A percentile compares a stretch with the other conserved stretches of the same genome.
Evolutionary conservation across 352 stramenopile species (phyloP).

Genomic region (Pythium sp.): DNA sequence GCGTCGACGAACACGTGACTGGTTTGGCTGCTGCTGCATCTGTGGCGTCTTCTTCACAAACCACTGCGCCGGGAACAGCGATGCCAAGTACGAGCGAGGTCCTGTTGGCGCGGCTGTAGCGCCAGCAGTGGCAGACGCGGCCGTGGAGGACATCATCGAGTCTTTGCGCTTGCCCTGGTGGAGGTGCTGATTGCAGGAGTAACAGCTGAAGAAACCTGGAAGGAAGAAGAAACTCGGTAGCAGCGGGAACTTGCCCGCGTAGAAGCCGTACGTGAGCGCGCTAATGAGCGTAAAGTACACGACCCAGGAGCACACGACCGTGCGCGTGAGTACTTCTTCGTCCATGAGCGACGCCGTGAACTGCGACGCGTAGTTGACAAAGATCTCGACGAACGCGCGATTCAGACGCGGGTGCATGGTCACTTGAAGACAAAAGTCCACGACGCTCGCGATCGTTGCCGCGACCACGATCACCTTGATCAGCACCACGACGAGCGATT

Average conservation of each 20-base stretch:
- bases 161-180: conserved; percentile 41
- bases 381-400: conserved; percentile 64
- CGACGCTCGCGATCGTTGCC: conserved; percentile 60
- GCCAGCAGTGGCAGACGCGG: conserved; percentile 10
- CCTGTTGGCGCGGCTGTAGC: background rate
- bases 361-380: conserved; percentile 62
- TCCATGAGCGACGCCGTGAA: conserved; percentile 57
- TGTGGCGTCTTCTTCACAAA: conserved; percentile 12
- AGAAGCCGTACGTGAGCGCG: conserved; percentile 56
- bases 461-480: conserved; percentile 47
- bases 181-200: conserved; percentile 32
- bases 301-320: conserved; percentile 49
- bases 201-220: conserved; percentile 22
- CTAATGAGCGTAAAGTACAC: conserved; percentile 45
- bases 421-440: conserved; percentile 69
- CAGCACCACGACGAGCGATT: conserved; percentile 29
- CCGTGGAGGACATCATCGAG: conserved; percentile 35
- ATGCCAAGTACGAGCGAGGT: conserved; percentile 22
- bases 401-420: conserved; percentile 67
- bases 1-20: conserved; percentile 9
- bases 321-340: conserved; percentile 56
- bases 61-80: conserved; percentile 51
- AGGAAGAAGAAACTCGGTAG: conserved; percentile 48
- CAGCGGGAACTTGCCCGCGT: conserved; percentile 45
- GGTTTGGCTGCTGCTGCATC: background rate